These are phyloP conservation scores for Aspergillus udagawae DNA, from an alignment of 2,329 filamentous ascomycete species.

Conservation along the genomic window DNA sequence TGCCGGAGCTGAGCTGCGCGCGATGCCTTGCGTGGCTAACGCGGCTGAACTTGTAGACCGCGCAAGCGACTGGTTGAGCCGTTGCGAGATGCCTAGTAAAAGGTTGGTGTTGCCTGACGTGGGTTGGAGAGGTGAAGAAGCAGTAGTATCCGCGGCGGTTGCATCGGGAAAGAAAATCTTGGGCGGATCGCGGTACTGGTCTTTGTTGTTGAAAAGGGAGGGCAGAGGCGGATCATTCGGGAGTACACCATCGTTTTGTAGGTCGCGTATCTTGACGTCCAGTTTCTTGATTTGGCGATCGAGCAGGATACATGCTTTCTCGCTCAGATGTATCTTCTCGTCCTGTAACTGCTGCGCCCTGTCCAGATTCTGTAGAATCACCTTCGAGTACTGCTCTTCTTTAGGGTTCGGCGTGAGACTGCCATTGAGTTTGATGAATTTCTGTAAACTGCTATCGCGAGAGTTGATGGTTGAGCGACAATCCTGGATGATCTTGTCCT, in stretches of 20 bases:
- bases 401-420: conserved; percentile 60
- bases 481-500: conserved; percentile 58
- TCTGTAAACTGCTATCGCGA: conserved; percentile 60
- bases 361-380: conserved; percentile 56
- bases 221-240: conserved; percentile 57
- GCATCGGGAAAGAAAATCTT: conserved; percentile 50
- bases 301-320: conserved; percentile 57
- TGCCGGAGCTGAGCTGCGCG: conserved; percentile 43
- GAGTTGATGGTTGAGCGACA: conserved; percentile 54
- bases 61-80: conserved; percentile 39
- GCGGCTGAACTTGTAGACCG: conserved; percentile 33
- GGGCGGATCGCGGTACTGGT: conserved; percentile 41
- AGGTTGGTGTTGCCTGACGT: conserved; percentile 54
- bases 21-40: conserved; percentile 35
- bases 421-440: conserved; percentile 61
- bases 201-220: conserved; percentile 52
- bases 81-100: conserved; percentile 50
- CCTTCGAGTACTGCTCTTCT: conserved; percentile 57
- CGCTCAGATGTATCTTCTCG: conserved; percentile 58
- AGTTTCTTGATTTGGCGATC: conserved; percentile 62
- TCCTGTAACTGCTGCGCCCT: conserved; percentile 55
- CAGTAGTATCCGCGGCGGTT: conserved; percentile 41
- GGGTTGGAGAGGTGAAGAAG: conserved; percentile 48
- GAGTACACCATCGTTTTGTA: conserved; percentile 57
- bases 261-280: conserved; percentile 58